These are phyloP conservation scores for Myxozyma melibiosi DNA, from an alignment of 805 yeast genomes.

Conservation along the genomic window DNA sequence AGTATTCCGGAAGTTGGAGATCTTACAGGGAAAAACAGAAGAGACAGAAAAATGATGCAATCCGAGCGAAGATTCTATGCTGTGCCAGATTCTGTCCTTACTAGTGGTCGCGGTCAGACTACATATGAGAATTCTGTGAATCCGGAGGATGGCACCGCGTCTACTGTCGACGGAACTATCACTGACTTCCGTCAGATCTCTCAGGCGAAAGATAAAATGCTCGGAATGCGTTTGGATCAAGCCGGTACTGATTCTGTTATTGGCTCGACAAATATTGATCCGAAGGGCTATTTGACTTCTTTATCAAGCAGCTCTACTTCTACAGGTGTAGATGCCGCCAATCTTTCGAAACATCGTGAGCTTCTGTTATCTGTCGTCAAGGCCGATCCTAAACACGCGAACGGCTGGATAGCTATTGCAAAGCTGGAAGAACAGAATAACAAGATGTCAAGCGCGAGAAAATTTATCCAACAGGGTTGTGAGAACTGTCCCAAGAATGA, in stretches of 20 bases:
- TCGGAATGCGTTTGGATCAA: slow-evolving; percentile 58
- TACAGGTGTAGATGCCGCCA: slow-evolving; percentile 44
- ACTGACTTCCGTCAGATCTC: slow-evolving; percentile 60
- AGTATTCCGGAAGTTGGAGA: slow-evolving; percentile 86
- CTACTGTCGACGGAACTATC: slow-evolving; percentile 34
- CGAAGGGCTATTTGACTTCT: slow-evolving; percentile 49
- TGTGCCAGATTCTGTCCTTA: slow-evolving; percentile 71
- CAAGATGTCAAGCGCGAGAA: slow-evolving; percentile 58
- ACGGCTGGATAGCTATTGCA: slow-evolving; percentile 87
- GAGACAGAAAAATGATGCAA: slow-evolving; percentile 59
- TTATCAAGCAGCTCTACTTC: slow-evolving; percentile 37
- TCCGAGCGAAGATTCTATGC: slow-evolving; percentile 73
- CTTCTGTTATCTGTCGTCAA: slow-evolving; percentile 69
- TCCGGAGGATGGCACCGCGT: slow-evolving; percentile 35
- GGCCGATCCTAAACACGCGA: slow-evolving; percentile 70
- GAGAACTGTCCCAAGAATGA: slow-evolving; percentile 63
- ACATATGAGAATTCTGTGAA: slow-evolving; percentile 43
- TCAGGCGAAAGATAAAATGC: slow-evolving; percentile 62
- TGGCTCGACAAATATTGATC: slow-evolving; percentile 41
- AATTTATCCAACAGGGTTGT: slow-evolving; percentile 74
- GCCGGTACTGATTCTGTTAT: slow-evolving; percentile 30
- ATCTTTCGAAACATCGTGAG: slow-evolving; percentile 56
- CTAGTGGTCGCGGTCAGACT: slow-evolving; percentile 42
- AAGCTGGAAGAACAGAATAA: slow-evolving; percentile 69
- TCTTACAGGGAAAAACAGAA: slow-evolving; percentile 74